phyloP scores from a whole-genome alignment of 2,329 filamentous ascomycete species.

The Colletotrichum phormii region DNA sequence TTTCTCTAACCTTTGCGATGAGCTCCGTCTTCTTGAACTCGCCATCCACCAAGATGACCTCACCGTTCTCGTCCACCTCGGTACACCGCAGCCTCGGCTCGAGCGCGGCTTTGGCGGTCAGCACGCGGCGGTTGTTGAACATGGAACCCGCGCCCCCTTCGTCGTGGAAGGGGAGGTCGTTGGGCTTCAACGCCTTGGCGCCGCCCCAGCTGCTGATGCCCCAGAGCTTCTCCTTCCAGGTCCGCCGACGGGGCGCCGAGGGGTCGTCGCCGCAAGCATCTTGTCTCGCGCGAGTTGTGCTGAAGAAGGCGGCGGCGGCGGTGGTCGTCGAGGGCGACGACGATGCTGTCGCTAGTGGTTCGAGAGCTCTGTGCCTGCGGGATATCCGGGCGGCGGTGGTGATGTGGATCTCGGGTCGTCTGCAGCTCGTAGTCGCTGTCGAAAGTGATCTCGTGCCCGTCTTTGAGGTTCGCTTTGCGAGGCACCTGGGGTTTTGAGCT shows the following conservation, averaged over 20 bases:
- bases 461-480: slow-evolving; percentile 37
- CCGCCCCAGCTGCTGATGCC: slow-evolving; percentile 52
- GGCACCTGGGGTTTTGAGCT: slow-evolving; percentile 9
- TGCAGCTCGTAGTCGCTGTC: slow-evolving; percentile 10
- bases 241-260: slow-evolving; percentile 41
- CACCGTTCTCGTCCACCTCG: slow-evolving; percentile 91
- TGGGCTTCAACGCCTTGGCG: slow-evolving; percentile 60
- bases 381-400: slow-evolving; percentile 39
- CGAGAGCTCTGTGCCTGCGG: slow-evolving; percentile 10
- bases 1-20: slow-evolving; percentile 82
- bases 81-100: slow-evolving; percentile 92
- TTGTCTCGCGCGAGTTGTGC: slow-evolving; percentile 43
- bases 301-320: slow-evolving; percentile 40
- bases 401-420: slow-evolving; percentile 41
- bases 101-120: slow-evolving; percentile 81
- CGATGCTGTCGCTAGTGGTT: background rate
- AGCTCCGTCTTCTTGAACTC: slow-evolving; percentile 98
- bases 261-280: slow-evolving; percentile 42
- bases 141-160: slow-evolving; percentile 72
- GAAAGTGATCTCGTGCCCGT: slow-evolving; percentile 37
- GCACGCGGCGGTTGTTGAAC: slow-evolving; percentile 76
- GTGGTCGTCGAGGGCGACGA: background rate
- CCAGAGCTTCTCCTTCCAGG: slow-evolving; percentile 64
- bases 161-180: slow-evolving; percentile 68
- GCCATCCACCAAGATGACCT: slow-evolving; percentile 91